A percentile compares a stretch with the other conserved stretches of the same genome.
phyloP scores from a whole-genome alignment of 257 asterid species.

The Verbena officinalis region DNA sequence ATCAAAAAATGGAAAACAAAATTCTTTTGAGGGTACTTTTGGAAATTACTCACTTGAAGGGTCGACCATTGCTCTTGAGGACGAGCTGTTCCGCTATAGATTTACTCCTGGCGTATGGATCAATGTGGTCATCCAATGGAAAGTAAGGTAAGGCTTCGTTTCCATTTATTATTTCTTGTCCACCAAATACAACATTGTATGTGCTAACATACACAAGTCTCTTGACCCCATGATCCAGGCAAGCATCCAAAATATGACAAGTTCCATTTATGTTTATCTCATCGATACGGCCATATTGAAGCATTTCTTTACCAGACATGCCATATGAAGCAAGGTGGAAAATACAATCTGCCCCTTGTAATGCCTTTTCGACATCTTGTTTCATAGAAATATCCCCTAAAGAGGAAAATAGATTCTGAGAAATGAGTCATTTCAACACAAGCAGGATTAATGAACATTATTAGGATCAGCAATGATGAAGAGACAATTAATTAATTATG shows the following conservation, averaged over 20 bases:
- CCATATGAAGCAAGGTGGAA: conserved; percentile 98
- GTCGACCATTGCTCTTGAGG: conserved; percentile 74
- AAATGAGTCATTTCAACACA: neutral
- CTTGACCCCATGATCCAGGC: conserved; percentile 64
- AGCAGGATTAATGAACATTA: neutral
- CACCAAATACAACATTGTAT: conserved; percentile 82
- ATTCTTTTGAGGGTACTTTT: neutral
- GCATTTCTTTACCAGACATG: conserved; percentile 98
- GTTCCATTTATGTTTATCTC: conserved; percentile 85
- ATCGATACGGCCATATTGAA: conserved; percentile 81
- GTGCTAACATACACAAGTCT: conserved; percentile 95
- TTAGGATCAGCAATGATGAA: neutral
- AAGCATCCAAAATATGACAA: conserved; percentile 78
- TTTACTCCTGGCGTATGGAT: conserved; percentile 90
- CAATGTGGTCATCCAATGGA: conserved; percentile 84
- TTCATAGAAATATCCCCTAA: conserved; percentile 73
- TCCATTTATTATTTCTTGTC: conserved; percentile 82
- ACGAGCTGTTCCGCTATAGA: conserved; percentile 91
- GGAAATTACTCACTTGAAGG: conserved; percentile 61
- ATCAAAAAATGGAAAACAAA: neutral
- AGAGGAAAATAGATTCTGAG: neutral
- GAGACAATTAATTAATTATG: neutral
- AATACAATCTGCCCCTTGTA: conserved; percentile 76
- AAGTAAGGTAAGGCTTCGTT: conserved; percentile 83
- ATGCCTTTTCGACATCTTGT: conserved; percentile 70